Evolutionary conservation across 441 rosid genomes (phyloP).

Genomic region (Syzygium syzygioides): DNA sequence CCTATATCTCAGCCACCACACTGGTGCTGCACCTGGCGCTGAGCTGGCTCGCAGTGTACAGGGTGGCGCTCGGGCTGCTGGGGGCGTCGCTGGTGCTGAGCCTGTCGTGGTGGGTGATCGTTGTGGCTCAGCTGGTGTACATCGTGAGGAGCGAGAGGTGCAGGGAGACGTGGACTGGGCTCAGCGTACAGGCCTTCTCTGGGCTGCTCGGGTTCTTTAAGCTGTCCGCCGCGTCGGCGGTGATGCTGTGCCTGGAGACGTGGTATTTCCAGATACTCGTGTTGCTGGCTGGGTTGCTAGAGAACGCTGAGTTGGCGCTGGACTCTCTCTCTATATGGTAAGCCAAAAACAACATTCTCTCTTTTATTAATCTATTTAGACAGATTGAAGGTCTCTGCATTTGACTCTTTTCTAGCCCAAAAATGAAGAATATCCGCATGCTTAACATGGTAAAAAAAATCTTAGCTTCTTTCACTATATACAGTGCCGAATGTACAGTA

Average conservation of each 20-base stretch:
- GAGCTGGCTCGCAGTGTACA: conserved; percentile 40
- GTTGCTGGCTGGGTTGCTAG: conserved; percentile 51
- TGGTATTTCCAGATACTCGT: conserved; percentile 63
- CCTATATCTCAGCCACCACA: conserved; percentile 44
- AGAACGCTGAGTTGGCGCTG: conserved; percentile 51
- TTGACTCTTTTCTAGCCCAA: background rate
- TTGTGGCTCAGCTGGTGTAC: conserved; percentile 40
- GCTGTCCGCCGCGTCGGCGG: conserved; percentile 59
- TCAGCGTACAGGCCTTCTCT: conserved; percentile 36
- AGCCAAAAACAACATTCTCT: background rate
- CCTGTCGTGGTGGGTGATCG: conserved; percentile 56
- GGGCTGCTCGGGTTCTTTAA: conserved; percentile 37
- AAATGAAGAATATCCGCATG: background rate
- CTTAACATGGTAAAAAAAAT: background rate
- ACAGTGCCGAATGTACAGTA: background rate
- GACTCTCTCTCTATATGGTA: conserved; percentile 64
- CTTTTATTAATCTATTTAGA: background rate
- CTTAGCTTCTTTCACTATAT: background rate
- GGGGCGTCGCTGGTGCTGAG: conserved; percentile 57
- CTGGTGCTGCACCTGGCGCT: conserved; percentile 32
- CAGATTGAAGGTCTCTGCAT: background rate
- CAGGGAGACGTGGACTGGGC: conserved; percentile 42
- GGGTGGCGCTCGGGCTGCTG: conserved; percentile 37
- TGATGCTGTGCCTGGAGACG: conserved; percentile 58
- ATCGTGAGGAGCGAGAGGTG: conserved; percentile 40